phyloP scores from a whole-genome alignment of 139 green algal genomes.

The Haematococcus lacustris region DNA sequence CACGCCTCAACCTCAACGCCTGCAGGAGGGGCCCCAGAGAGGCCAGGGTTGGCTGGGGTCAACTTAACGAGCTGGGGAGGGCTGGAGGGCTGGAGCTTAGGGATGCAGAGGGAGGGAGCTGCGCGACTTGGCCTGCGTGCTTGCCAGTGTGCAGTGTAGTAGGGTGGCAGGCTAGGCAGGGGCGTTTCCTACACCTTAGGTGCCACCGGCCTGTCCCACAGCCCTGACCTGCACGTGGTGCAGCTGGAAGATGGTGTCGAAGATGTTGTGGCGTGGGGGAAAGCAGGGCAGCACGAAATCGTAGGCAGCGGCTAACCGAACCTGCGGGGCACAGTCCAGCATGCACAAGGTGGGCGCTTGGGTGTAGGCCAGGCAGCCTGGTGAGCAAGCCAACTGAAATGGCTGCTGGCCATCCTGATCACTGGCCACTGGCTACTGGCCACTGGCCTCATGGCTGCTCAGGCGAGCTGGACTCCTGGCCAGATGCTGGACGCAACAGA shows the following conservation, averaged over 20 bases:
- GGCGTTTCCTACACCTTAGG: too few relatives aligned
- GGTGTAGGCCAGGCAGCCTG: not conserved
- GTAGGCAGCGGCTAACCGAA: constrained; percentile 44
- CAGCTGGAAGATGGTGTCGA: constrained; percentile 52
- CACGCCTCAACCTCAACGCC: too few relatives aligned
- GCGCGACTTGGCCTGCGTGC: too few relatives aligned
- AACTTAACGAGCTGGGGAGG: too few relatives aligned
- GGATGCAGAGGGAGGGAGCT: too few relatives aligned
- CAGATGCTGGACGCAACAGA: not conserved
- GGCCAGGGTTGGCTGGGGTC: too few relatives aligned
- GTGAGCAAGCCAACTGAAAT: not conserved
- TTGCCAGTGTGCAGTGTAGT: too few relatives aligned
- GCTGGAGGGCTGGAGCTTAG: too few relatives aligned
- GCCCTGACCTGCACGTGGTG: constrained; percentile 55
- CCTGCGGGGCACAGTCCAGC: not conserved
- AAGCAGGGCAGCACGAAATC: constrained; percentile 76
- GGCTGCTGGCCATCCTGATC: not conserved
- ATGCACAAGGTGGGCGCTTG: not conserved
- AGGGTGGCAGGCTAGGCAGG: too few relatives aligned
- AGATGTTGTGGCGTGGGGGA: constrained; percentile 71
- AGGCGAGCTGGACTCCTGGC: not conserved
- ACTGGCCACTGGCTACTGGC: not conserved
- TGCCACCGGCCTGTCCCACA: too few relatives aligned
- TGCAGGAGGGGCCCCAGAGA: too few relatives aligned
- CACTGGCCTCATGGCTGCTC: not conserved